Evolutionary conservation across 2,329 filamentous ascomycete species (phyloP), one percentile per base, ranked within the genome.

Genomic region (Didymellaceae sp.): DNA sequence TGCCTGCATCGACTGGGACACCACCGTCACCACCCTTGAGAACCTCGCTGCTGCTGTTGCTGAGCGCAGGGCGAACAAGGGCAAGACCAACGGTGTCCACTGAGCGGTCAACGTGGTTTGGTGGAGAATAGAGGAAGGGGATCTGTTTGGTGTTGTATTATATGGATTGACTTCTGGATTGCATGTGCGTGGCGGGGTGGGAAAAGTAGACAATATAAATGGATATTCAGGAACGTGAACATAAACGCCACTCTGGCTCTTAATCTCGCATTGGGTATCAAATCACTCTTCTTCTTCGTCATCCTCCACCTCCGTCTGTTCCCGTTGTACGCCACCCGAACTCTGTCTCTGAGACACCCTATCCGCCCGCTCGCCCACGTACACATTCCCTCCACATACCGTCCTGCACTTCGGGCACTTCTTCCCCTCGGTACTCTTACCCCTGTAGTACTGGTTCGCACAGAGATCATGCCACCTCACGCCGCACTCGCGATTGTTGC

Each of bases 1-100:
- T 74, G 93, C 92, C 47, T 99, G 93, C 78, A 96, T 99, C 71
- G 81, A 89, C 80, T 97, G 93, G 93, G 90, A 96, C 11, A 82
- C 80, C 44, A 97, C 92, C 1, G 85, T 94, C 32, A 78, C 83
- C 1, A 89, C 94, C 1, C 82, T 97, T 18, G 89, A 96, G 74
- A 83, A 93, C 63, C 82, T 97, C 22, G 92, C 94, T 5, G 85
- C 86, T n/a, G 89, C 90, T 26, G 88, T 97, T 43, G 84, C 89
- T 42, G 83, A 84, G 57, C 85, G 93, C 63, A 85, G 94, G 65
- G 79, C 84, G 40, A 69, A 69, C 48, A 67, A 62, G 51, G 39
- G 46, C 34, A 54, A 58, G 28, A 44, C 59, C 13, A 72, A 71
- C 46, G 65, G 68, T 8, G 56, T 53, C 1, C 55, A 66, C 31